These are phyloP conservation scores for Fusarium avenaceum DNA, from an alignment of 2,329 filamentous ascomycete species.

Conservation along the genomic window DNA sequence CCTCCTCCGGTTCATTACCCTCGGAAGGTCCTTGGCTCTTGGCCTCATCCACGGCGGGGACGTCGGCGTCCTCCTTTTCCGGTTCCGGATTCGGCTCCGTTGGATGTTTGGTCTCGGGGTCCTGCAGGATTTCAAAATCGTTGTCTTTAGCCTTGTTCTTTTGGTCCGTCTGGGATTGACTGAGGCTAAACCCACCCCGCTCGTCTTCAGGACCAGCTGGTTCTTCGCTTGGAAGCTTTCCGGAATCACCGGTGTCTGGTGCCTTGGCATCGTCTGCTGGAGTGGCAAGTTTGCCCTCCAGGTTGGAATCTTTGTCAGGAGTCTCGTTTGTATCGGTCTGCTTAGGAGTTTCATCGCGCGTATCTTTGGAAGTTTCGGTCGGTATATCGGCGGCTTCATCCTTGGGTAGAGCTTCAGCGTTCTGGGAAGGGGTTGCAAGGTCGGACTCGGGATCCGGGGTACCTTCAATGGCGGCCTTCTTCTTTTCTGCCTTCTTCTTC, in stretches of 20 bases:
- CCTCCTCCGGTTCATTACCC: conserved; percentile 32
- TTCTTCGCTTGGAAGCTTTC: conserved; percentile 44
- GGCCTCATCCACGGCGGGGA: conserved; percentile 43
- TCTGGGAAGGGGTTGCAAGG: conserved; percentile 31
- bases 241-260: conserved; percentile 37
- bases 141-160: conserved; percentile 54
- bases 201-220: conserved; percentile 50
- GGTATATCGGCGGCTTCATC: conserved; percentile 8
- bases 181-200: conserved; percentile 49
- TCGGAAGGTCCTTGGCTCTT: conserved; percentile 38
- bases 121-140: conserved; percentile 50
- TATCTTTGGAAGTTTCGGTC: conserved; percentile 23
- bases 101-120: conserved; percentile 46
- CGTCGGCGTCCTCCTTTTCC: conserved; percentile 48
- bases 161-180: conserved; percentile 52
- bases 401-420: conserved; percentile 24
- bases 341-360: conserved; percentile 30
- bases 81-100: conserved; percentile 46
- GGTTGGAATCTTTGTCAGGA: conserved; percentile 6
- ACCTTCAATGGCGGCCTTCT: conserved; percentile 46
- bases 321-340: conserved; percentile 37
- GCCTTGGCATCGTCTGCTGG: conserved; percentile 28
- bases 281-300: conserved; percentile 25
- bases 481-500: conserved; percentile 50
- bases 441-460: conserved; percentile 35